Base-by-base conservation (phyloP, 164 flowering plant genomes). In the Stephania cephalantha region DNA sequence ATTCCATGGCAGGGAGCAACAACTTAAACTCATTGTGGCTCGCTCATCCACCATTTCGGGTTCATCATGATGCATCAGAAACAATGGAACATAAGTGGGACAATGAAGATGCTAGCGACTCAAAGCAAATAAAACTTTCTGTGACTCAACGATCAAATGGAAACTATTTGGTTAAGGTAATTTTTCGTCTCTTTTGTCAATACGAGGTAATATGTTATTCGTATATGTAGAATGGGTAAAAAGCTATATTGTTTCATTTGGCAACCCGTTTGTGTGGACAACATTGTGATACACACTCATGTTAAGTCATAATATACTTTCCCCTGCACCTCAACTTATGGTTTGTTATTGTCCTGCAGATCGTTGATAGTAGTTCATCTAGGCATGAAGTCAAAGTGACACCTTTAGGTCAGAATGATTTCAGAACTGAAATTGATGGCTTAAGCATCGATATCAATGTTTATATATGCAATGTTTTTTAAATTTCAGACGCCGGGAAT, bases 41-140 rank as follows among this genome's bases (percentile, higher is more conserved):
- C 81, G 72, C 90, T 52, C 79, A 86, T 76, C 95, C 95, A 74
- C 97, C 99, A 69, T 95, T 93, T 76, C 85, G 99, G 81, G 87
- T 91, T 75, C 85, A 91, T 83, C 93, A 95, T 81, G 44, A 13
- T 78, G 92, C 92, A 69, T 87, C 73, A 73, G 85, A 81, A 31
- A 80, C 81, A n/a, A 79, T 93, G 84, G 95, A 90, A 71, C 83
- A 91, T 75, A 90, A 92, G 78, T 93, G 90, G 95, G 91, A 90
- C 25, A 84, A 80, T 79, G 91, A 86, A 31, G 76, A 73, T 73
- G 85, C 84, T 77, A 76, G 58, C 73, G 80, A 75, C 50, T 77
- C 90, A 77, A 83, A 78, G 74, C 74, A 73, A 65, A 50, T 94
- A 67, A 77, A 75, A 58, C 81, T 90, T 70, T 25, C 72, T 44